Evolutionary conservation across 768 basidiomycete genomes (phyloP).

Genomic region (Chalciporus piperatus): DNA sequence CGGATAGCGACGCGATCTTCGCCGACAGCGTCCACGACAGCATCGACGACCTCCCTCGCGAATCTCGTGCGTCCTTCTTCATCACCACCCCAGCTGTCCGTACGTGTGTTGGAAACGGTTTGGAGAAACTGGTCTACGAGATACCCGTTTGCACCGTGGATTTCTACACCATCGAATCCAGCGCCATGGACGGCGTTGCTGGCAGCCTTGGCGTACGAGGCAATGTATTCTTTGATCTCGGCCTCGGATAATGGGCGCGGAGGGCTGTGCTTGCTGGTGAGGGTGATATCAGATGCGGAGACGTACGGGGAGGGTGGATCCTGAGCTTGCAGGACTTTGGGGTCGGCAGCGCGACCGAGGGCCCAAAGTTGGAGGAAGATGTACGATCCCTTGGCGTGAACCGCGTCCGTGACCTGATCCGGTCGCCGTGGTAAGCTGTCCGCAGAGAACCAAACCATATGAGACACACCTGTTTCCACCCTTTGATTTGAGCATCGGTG

Average conservation of each 20-base stretch:
- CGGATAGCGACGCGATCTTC: conserved; percentile 42
- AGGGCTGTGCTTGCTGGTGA: conserved; percentile 12
- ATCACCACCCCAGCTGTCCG: conserved; percentile 66
- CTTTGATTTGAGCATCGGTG: not conserved
- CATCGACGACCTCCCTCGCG: conserved; percentile 42
- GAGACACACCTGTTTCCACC: not conserved
- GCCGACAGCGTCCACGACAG: conserved; percentile 42
- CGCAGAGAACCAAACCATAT: conserved; percentile 10
- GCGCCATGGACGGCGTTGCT: conserved; percentile 34
- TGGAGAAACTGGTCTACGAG: conserved; percentile 55
- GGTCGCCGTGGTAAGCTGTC: not conserved
- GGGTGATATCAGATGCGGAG: conserved; percentile 32
- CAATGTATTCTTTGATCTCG: conserved; percentile 35
- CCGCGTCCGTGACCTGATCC: conserved; percentile 49
- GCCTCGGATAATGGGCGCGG: conserved; percentile 19
- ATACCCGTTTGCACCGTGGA: conserved; percentile 44
- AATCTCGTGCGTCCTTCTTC: conserved; percentile 49
- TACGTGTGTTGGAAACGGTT: conserved; percentile 35
- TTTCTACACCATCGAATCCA: conserved; percentile 46
- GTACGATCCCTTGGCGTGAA: conserved; percentile 49
- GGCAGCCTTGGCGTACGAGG: conserved; percentile 29
- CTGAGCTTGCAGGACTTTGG: conserved; percentile 35
- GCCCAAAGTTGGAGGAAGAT: conserved; percentile 51
- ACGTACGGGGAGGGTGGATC: conserved; percentile 32
- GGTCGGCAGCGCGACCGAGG: conserved; percentile 47